phyloP scores from a whole-genome alignment of 2,329 filamentous ascomycete genomes.

The Scytalidium sp. region DNA sequence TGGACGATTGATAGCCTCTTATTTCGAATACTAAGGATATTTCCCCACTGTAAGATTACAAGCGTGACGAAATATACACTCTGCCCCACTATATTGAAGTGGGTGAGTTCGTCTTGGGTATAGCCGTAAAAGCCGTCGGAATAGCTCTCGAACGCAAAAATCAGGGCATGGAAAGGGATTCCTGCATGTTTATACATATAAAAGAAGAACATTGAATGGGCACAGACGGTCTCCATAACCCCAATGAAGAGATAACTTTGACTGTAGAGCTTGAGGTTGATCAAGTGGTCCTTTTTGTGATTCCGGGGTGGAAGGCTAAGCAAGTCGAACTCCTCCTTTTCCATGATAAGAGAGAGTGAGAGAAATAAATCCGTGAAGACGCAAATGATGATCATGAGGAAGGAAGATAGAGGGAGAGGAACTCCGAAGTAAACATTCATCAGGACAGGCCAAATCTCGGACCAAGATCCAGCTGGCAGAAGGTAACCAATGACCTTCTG shows the following conservation, averaged over 20 bases:
- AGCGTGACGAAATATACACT: constrained; percentile 53
- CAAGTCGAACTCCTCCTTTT: constrained; percentile 51
- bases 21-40: constrained; percentile 46
- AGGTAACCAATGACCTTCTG: constrained; percentile 55
- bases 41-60: constrained; percentile 52
- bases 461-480: constrained; percentile 48
- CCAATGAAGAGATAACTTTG: constrained; percentile 52
- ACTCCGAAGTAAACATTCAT: constrained; percentile 55
- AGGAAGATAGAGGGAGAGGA: constrained; percentile 46
- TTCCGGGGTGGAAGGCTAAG: constrained; percentile 48
- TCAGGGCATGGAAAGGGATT: constrained; percentile 44
- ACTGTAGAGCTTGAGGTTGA: constrained; percentile 47
- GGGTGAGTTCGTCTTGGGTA: constrained; percentile 37
- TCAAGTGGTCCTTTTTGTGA: constrained; percentile 47
- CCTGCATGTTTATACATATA: constrained; percentile 47
- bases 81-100: constrained; percentile 48
- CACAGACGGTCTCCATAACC: constrained; percentile 46
- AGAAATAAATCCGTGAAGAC: constrained; percentile 54
- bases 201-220: constrained; percentile 52
- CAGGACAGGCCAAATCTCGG: constrained; percentile 55
- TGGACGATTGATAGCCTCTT: constrained; percentile 49
- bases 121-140: constrained; percentile 47
- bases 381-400: constrained; percentile 57
- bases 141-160: constrained; percentile 49
- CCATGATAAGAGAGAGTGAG: constrained; percentile 50